Evolutionary conservation across 2,329 filamentous ascomycete genomes (phyloP).

Genomic region (Tolypocladium guangdongense): DNA sequence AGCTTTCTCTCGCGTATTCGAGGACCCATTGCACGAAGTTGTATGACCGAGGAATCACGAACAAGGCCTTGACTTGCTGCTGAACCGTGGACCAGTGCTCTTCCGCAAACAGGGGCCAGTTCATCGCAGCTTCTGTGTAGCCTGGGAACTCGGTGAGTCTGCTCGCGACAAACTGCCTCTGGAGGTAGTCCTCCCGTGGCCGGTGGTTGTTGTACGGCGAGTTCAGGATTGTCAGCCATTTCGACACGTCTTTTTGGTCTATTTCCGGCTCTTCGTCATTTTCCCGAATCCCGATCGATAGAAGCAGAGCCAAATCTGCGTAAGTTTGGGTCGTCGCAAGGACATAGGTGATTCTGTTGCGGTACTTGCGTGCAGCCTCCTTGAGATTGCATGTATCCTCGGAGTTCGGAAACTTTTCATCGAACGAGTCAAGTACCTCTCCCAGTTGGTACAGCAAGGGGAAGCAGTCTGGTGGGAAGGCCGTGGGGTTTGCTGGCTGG

Average conservation of each 20-base stretch:
- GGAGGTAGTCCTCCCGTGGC: not conserved
- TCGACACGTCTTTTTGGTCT: not conserved
- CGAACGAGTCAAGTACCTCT: not conserved
- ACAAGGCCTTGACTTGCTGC: slow-evolving; percentile 16
- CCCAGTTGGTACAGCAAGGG: not conserved
- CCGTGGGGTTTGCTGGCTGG: not conserved
- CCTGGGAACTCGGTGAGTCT: slow-evolving; percentile 2
- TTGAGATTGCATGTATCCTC: not conserved
- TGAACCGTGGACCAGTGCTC: slow-evolving; percentile 16
- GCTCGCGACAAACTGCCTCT: not conserved
- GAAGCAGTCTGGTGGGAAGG: not conserved
- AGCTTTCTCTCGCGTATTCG: slow-evolving; percentile 20
- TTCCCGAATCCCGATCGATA: not conserved
- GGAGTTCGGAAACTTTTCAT: not conserved
- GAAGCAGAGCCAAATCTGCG: not conserved
- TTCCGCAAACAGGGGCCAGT: slow-evolving; percentile 16
- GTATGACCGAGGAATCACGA: slow-evolving; percentile 12
- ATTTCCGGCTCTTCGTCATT: not conserved
- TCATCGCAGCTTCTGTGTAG: slow-evolving; percentile 13
- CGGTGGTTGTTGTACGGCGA: slow-evolving; percentile 1
- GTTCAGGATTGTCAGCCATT: slow-evolving; percentile 2
- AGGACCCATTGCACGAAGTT: slow-evolving; percentile 26
- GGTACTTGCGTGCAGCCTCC: not conserved
- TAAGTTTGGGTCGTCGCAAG: not conserved
- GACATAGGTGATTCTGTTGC: not conserved